Percentiles rank a stretch among this genome's conserved stretches.
Conservation (phyloP, 108 stramenopile genomes). For the Nitzschia putrida region DNA sequence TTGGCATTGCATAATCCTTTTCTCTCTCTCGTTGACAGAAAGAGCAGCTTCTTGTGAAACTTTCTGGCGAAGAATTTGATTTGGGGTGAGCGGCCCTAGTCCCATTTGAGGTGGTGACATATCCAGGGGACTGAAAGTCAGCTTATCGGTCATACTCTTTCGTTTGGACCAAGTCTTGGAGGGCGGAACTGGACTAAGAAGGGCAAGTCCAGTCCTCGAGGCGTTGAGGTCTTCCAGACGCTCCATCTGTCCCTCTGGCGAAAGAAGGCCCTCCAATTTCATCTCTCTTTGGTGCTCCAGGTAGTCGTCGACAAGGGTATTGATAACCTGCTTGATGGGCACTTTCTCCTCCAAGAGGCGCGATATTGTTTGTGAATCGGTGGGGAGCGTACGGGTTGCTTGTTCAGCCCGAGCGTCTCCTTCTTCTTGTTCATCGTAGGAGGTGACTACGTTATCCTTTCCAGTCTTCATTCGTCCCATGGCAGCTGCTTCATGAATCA, state of each 20-base stretch:
- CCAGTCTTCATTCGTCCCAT: slow-evolving; percentile 15
- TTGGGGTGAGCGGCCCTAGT: neutral
- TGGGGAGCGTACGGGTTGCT: neutral
- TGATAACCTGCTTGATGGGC: neutral
- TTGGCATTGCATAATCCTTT: slow-evolving; percentile 16
- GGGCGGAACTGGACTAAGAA: slow-evolving; percentile 6
- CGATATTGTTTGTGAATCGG: too few species aligned
- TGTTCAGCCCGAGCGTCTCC: neutral
- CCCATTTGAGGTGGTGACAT: neutral
- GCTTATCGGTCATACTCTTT: neutral
- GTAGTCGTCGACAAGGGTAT: slow-evolving; percentile 1
- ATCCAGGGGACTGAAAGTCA: neutral
- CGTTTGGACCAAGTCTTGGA: neutral
- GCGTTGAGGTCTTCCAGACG: slow-evolving; percentile 9
- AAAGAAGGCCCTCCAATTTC: slow-evolving; percentile 3
- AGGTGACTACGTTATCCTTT: slow-evolving; percentile 3
- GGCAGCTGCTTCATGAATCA: slow-evolving; percentile 35
- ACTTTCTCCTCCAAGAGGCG: neutral
- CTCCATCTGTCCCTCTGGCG: slow-evolving; percentile 4
- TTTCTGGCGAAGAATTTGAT: slow-evolving; percentile 8
- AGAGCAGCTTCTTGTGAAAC: slow-evolving; percentile 23
- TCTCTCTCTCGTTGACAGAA: slow-evolving; percentile 20
- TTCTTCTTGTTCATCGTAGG: neutral
- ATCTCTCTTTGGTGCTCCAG: slow-evolving; percentile 1
- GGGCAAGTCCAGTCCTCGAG: neutral